These are phyloP conservation scores for Colletotrichum echinochloae DNA, from an alignment of 2,329 filamentous ascomycete species.

Conservation along the genomic window DNA sequence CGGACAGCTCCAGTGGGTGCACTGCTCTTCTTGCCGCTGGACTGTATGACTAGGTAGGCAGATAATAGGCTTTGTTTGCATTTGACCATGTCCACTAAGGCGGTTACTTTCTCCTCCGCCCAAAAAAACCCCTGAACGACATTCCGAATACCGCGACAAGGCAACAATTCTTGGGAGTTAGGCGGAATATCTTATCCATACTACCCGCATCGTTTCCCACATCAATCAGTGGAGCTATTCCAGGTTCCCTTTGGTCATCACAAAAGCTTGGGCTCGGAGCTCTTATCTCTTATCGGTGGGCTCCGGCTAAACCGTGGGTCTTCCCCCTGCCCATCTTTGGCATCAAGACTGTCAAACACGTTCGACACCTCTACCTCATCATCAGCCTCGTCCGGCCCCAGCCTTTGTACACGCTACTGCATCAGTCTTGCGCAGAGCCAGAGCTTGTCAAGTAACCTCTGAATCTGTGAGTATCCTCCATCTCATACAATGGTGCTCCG, in stretches of 20 bases:
- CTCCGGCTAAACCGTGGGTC: conserved; percentile 35
- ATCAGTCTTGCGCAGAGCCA: conserved; percentile 23
- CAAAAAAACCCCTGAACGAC: not conserved
- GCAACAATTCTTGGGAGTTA: too few relatives aligned
- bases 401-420: conserved; percentile 20
- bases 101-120: not conserved
- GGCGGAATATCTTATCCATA: too few relatives aligned
- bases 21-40: not conserved
- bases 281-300: conserved; percentile 36
- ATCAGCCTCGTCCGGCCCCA: conserved; percentile 13
- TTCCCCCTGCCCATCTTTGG: conserved; percentile 32
- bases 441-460: not conserved
- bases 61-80: too few relatives aligned
- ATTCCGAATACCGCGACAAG: not conserved
- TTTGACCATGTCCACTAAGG: not conserved
- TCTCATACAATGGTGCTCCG: not conserved
- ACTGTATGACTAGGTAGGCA: too few relatives aligned
- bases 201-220: not conserved
- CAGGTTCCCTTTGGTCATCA: not conserved
- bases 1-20: conserved; percentile 8
- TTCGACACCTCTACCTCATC: conserved; percentile 16
- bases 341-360: conserved; percentile 14
- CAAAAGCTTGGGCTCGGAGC: conserved; percentile 19
- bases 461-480: not conserved
- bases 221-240: not conserved